Evolutionary conservation across 202 grass and related monocot genomes (phyloP).

Genomic region (Saccharum hybrid): DNA sequence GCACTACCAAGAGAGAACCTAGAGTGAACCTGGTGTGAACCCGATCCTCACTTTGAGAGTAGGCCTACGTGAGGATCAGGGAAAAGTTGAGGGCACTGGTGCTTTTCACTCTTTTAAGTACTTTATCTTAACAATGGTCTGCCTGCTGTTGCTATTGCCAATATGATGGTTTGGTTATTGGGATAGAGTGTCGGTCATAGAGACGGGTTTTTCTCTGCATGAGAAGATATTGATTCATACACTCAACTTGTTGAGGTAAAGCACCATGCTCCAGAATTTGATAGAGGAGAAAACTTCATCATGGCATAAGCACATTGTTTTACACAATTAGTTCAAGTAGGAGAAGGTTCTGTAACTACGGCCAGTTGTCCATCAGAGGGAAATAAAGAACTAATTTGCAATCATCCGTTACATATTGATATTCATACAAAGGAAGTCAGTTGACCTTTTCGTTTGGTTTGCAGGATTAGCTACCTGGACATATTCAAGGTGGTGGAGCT

Average conservation of each 20-base stretch:
- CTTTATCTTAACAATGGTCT: background rate
- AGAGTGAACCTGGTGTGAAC: background rate
- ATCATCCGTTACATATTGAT: background rate
- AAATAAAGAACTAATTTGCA: background rate
- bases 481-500: conserved; percentile 97
- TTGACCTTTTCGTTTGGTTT: conserved; percentile 7
- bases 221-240: background rate
- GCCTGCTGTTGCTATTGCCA: background rate
- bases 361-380: background rate
- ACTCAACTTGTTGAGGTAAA: conserved; percentile 16
- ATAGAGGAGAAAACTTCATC: background rate
- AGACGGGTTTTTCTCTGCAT: background rate
- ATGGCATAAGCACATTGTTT: background rate
- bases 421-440: background rate
- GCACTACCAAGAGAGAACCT: background rate
- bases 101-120: background rate
- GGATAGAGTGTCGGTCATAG: background rate
- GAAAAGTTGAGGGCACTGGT: background rate
- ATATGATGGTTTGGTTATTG: background rate
- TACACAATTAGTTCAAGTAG: background rate
- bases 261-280: background rate
- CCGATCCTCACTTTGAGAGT: background rate
- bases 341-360: background rate
- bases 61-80: background rate
- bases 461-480: conserved; percentile 91